Percentiles rank a stretch among this genome's conserved stretches.
Conservation (phyloP, 2,329 filamentous ascomycete species). For the Trichoderma afroharzianum region DNA sequence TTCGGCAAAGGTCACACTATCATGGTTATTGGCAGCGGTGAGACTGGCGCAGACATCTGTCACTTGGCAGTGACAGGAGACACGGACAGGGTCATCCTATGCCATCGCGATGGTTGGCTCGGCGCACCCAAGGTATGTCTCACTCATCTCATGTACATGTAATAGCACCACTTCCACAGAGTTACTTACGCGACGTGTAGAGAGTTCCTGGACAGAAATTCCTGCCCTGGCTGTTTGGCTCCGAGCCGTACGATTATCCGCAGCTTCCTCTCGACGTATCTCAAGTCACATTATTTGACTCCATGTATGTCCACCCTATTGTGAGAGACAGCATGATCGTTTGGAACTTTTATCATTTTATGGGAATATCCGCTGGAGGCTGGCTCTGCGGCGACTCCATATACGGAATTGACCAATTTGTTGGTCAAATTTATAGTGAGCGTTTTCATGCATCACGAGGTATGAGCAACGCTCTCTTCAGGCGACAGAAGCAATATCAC, state of each 20-base stretch:
- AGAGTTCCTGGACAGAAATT: constrained; percentile 21
- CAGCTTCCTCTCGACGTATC: constrained; percentile 31
- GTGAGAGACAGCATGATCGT: constrained; percentile 33
- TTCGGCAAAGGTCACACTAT: constrained; percentile 38
- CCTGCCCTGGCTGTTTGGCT: constrained; percentile 21
- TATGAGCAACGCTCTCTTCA: constrained; percentile 15
- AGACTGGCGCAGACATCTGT: constrained; percentile 41
- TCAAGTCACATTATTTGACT: constrained; percentile 40
- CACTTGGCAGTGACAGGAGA: constrained; percentile 39
- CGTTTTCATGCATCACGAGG: constrained; percentile 26
- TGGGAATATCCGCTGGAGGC: constrained; percentile 24
- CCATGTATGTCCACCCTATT: constrained; percentile 39
- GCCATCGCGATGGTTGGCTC: constrained; percentile 39
- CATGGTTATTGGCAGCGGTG: constrained; percentile 40
- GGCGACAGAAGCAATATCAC: background rate
- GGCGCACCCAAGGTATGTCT: constrained; percentile 19
- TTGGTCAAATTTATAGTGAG: constrained; percentile 26
- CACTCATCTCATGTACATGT: background rate
- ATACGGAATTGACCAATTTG: constrained; percentile 24
- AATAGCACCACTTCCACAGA: background rate
- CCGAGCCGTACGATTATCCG: constrained; percentile 22
- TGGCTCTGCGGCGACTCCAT: constrained; percentile 23
- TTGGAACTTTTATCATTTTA: constrained; percentile 39
- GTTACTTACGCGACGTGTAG: background rate
- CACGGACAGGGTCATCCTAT: constrained; percentile 38